These are phyloP conservation scores for Sphaceloma murrayae DNA, from an alignment of 2,329 filamentous ascomycete genomes.

Conservation along the genomic window DNA sequence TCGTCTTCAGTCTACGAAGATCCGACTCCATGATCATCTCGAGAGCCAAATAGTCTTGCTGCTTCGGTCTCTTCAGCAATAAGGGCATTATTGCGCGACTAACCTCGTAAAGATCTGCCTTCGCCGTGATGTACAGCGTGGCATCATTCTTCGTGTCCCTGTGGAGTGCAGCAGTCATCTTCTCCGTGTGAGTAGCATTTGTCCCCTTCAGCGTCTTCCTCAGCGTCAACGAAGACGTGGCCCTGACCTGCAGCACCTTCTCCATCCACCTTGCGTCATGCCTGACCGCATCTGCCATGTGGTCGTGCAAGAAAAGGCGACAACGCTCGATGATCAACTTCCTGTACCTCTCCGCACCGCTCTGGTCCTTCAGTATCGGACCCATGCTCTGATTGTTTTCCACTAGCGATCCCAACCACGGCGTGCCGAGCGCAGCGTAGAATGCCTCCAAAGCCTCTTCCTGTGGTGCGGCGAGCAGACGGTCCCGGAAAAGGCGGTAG, in stretches of 20 bases:
- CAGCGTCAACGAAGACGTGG: slow-evolving; percentile 69
- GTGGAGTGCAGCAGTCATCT: slow-evolving; percentile 62
- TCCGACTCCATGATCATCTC: slow-evolving; percentile 85
- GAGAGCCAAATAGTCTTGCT: slow-evolving; percentile 81
- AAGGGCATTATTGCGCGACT: slow-evolving; percentile 77
- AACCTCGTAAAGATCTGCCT: slow-evolving; percentile 82
- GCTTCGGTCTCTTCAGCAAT: slow-evolving; percentile 70
- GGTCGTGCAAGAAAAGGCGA: slow-evolving; percentile 81
- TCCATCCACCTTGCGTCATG: slow-evolving; percentile 88
- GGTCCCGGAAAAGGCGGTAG: slow-evolving; percentile 78
- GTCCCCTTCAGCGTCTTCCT: slow-evolving; percentile 66
- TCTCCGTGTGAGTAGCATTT: slow-evolving; percentile 60
- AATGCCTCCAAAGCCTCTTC: slow-evolving; percentile 80
- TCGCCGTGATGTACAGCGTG: slow-evolving; percentile 66
- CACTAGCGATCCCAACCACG: slow-evolving; percentile 65
- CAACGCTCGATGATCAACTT: slow-evolving; percentile 80
- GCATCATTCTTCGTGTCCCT: slow-evolving; percentile 45
- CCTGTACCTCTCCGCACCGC: slow-evolving; percentile 57
- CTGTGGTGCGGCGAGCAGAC: slow-evolving; percentile 76
- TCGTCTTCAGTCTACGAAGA: slow-evolving; percentile 67
- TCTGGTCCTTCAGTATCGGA: slow-evolving; percentile 54
- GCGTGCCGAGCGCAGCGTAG: slow-evolving; percentile 71
- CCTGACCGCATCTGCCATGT: slow-evolving; percentile 66
- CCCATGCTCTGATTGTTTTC: slow-evolving; percentile 70
- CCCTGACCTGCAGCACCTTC: slow-evolving; percentile 66